Evolutionary conservation across 768 basidiomycete species (phyloP), one percentile per base, ranked within the genome.

Genomic region (Calvatia gigantea): DNA sequence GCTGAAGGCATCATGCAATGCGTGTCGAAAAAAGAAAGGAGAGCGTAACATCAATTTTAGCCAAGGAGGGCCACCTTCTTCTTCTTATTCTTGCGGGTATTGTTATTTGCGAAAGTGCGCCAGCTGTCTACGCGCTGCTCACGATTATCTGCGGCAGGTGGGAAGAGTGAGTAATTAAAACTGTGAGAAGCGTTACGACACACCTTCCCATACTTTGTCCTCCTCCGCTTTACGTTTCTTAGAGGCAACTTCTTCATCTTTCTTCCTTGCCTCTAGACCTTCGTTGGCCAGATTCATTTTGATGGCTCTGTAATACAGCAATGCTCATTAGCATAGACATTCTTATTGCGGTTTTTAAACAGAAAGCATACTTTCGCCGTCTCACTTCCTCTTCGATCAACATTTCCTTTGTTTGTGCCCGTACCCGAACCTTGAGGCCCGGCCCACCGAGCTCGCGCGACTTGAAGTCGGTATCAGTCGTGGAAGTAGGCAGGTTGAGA

Each of bases 251-350:
- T 94, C 94, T 55, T 93, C 91, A 50, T 97, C 94, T 67, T 92
- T 94, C 77, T 88, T 91, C 63, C 86, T 80, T n/a, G 94, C 94
- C 66, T 96, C 94, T 4, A 94, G 74, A 2, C 93, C 93, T 69
- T 94, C 92, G 62, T 94, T 94, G 6, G 92, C 92, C 53, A 94
- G 70, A 66, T 92, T 92, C 84, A 93, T 85, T 76, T 94, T 94
- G 63, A 93, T 72, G 1, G 92, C 90, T 65, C 91, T 93, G 60
- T 35, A 43, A 48, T 25, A 51, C 23, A 17, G 6, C 58, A 38
- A 37, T 32, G 23, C 28, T 58, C 61, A 35, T 53, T 41, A 12
- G 51, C 39, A 19, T 32, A 37, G 37, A 4, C 35, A 57, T 29
- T 2, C 17, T 23, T 42, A 39, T 57, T 14, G 31, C 23, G 0